Evolutionary conservation across 1,284 basidiomycete genomes (phyloP).

Genomic region (Xerocomus amazonicus): DNA sequence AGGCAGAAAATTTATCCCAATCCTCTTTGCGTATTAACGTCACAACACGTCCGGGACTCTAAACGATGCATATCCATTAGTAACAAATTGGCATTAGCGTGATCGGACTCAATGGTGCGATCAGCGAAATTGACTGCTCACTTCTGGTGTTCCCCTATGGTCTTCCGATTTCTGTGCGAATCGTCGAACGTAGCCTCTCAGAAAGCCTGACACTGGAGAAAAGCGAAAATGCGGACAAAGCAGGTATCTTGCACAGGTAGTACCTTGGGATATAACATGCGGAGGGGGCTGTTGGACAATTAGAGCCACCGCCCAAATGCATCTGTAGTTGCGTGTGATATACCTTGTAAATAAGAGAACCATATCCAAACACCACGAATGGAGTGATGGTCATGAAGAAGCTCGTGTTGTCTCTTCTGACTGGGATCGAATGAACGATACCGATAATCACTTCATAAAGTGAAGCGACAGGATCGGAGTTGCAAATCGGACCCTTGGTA

Average conservation of each 20-base stretch:
- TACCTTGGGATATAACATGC: conserved; percentile 60
- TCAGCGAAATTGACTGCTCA: conserved; percentile 25
- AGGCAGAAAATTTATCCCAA: conserved; percentile 69
- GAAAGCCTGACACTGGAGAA: conserved; percentile 64
- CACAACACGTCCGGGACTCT: conserved; percentile 83
- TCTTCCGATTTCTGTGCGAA: conserved; percentile 88
- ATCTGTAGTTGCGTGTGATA: not conserved
- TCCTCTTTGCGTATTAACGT: conserved; percentile 83
- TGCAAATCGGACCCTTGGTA: too few species aligned
- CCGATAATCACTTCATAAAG: too few species aligned
- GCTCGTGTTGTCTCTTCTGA: too few species aligned
- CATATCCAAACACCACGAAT: conserved; percentile 77
- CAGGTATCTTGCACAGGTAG: not conserved
- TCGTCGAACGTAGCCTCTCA: conserved; percentile 82
- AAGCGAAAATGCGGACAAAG: not conserved
- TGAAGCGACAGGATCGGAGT: too few species aligned
- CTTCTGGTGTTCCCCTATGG: conserved; percentile 80
- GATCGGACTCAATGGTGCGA: not conserved
- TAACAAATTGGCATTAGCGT: not conserved
- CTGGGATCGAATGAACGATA: too few species aligned
- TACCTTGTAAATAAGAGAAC: conserved; percentile 80
- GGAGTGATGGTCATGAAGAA: too few species aligned
- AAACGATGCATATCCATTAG: too few species aligned
- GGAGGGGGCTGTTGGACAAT: conserved; percentile 58
- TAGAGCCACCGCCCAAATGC: not conserved